phyloP scores from a whole-genome alignment of 2,329 filamentous ascomycete species.

The Colletotrichum sp. region DNA sequence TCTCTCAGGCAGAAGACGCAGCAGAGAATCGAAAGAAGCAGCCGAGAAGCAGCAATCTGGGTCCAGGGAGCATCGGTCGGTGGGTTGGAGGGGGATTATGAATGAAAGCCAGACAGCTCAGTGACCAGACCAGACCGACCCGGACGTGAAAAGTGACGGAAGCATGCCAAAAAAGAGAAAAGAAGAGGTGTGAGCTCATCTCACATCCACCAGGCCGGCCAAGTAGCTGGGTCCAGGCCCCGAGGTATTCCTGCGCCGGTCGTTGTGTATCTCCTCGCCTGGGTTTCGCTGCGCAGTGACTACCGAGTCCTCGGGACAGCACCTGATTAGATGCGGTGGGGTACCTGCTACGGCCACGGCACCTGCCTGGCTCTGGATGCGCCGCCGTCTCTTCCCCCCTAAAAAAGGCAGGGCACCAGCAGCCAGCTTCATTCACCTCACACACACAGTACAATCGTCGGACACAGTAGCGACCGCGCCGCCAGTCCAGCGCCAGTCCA shows the following conservation, averaged over 20 bases:
- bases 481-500: neutral
- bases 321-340: neutral
- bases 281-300: neutral
- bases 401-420: neutral
- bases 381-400: neutral
- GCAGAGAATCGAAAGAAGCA: neutral
- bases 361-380: neutral
- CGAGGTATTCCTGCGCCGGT: neutral
- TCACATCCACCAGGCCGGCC: slow-evolving; percentile 3
- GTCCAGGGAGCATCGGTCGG: neutral
- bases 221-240: slow-evolving; percentile 8
- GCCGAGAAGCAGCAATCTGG: neutral
- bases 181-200: slow-evolving; percentile 21
- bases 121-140: neutral
- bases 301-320: neutral
- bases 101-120: slow-evolving; percentile 6
- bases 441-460: neutral
- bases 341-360: slow-evolving; percentile 1
- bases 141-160: slow-evolving; percentile 18
- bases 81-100: slow-evolving; percentile 19
- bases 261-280: neutral
- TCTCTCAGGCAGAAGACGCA: neutral
- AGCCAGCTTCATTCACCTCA: neutral
- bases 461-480: neutral
- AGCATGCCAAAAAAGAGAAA: slow-evolving; percentile 14